Conservation (phyloP, 495 filamentous ascomycete species). For the Aspergillus ostianus region DNA sequence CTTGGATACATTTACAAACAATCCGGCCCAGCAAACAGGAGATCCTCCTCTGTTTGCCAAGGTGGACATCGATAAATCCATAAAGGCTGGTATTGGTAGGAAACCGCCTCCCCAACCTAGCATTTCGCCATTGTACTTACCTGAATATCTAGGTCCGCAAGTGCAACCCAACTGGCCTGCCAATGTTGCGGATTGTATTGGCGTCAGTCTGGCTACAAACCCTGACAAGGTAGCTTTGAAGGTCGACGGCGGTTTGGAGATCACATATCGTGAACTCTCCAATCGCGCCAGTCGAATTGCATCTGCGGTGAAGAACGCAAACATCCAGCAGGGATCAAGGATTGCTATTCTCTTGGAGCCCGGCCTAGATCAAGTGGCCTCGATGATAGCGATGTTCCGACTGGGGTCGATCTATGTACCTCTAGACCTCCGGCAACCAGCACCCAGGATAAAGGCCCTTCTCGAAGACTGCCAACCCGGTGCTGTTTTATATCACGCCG, state of each 20-base stretch:
- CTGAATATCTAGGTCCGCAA: background rate
- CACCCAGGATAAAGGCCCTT: background rate
- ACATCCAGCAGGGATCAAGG: background rate
- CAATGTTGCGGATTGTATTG: background rate
- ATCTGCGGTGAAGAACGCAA: constrained; percentile 29
- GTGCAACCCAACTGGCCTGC: background rate
- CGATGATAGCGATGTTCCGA: constrained; percentile 51
- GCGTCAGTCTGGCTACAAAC: background rate
- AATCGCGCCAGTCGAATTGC: constrained; percentile 3
- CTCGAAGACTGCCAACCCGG: constrained; percentile 2
- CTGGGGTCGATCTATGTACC: constrained; percentile 53
- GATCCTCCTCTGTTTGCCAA: background rate
- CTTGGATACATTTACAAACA: background rate
- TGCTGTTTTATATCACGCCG: background rate
- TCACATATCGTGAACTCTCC: background rate
- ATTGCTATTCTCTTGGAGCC: constrained; percentile 22
- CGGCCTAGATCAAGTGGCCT: constrained; percentile 42
- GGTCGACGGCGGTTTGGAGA: background rate
- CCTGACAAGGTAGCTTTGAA: background rate
- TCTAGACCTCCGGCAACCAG: constrained; percentile 33
- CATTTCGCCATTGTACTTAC: background rate
- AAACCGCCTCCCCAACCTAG: no score
- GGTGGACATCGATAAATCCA: background rate
- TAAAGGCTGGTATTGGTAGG: background rate
- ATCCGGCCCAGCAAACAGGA: background rate